These are phyloP conservation scores for Oidiodendron maius DNA, from an alignment of 495 filamentous ascomycete genomes.

Conservation along the genomic window DNA sequence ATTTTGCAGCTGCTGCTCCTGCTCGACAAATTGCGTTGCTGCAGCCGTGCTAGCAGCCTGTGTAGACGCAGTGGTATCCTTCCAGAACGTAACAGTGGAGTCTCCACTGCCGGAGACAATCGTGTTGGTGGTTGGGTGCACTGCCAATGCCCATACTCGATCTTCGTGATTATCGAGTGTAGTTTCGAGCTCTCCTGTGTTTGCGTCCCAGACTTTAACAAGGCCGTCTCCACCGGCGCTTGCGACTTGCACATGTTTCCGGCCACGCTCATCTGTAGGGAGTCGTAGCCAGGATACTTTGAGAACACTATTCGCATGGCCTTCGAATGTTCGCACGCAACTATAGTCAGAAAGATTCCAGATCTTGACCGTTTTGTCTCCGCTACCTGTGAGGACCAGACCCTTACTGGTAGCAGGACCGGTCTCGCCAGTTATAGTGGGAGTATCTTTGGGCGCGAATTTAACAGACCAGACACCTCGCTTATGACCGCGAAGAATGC, in stretches of 20 bases:
- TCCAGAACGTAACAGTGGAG: constrained; percentile 89
- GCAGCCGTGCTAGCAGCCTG: constrained; percentile 61
- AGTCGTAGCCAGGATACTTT: constrained; percentile 86
- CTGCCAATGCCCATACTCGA: constrained; percentile 80
- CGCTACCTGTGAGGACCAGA: constrained; percentile 78
- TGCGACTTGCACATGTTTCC: constrained; percentile 59
- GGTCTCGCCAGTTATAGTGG: constrained; percentile 62
- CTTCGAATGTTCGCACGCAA: constrained; percentile 90
- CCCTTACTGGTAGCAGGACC: constrained; percentile 63
- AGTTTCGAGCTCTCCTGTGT: constrained; percentile 69
- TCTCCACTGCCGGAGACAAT: constrained; percentile 88
- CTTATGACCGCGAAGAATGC: constrained; percentile 85
- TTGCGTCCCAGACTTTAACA: constrained; percentile 90
- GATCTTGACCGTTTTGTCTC: constrained; percentile 92
- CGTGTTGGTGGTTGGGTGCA: constrained; percentile 59
- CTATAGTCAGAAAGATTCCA: constrained; percentile 93
- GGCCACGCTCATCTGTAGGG: constrained; percentile 39
- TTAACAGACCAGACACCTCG: constrained; percentile 92
- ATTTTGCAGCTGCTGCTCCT: constrained; percentile 89
- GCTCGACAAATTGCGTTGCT: constrained; percentile 74
- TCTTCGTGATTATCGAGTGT: constrained; percentile 96
- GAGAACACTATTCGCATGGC: constrained; percentile 89
- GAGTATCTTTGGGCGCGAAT: constrained; percentile 75
- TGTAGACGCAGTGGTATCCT: constrained; percentile 80
- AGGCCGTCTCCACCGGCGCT: constrained; percentile 92